A percentile compares a stretch with the other conserved stretches of the same genome.
Evolutionary conservation across 2,329 filamentous ascomycete genomes (phyloP).

Genomic region (Pseudogymnoascus pannorum): DNA sequence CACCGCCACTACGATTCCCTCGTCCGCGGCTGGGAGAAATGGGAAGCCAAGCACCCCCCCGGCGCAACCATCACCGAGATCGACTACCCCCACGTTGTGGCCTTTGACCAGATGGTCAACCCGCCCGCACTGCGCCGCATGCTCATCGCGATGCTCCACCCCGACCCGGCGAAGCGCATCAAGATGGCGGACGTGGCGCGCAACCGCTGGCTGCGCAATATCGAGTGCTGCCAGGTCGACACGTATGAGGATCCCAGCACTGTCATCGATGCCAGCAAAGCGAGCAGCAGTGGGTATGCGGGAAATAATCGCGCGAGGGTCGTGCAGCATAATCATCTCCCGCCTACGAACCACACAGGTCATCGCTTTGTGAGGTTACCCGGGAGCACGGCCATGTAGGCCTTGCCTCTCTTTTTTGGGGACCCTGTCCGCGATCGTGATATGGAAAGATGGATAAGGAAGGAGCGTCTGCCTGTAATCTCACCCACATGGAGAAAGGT

Average conservation of each 20-base stretch:
- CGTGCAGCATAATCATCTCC: constrained; percentile 26
- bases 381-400: constrained; percentile 23
- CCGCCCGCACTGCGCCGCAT: constrained; percentile 63
- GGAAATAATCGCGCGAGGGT: constrained; percentile 36
- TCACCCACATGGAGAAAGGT: neutral
- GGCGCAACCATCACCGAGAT: constrained; percentile 43
- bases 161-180: constrained; percentile 63
- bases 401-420: too few relatives aligned
- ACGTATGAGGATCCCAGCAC: constrained; percentile 57
- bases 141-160: constrained; percentile 75
- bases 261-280: constrained; percentile 55
- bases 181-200: constrained; percentile 61
- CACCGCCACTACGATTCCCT: constrained; percentile 58
- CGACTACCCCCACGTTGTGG: constrained; percentile 57
- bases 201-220: constrained; percentile 63
- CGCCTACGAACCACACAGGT: constrained; percentile 18
- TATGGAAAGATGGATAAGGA: too few relatives aligned
- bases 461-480: neutral
- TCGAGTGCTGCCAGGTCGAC: constrained; percentile 74
- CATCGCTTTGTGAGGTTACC: constrained; percentile 25
- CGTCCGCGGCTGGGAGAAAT: constrained; percentile 60
- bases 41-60: constrained; percentile 49
- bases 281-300: constrained; percentile 33
- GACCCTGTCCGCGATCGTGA: too few relatives aligned
- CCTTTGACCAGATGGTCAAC: constrained; percentile 58